Base-by-base conservation (phyloP, 208 protist genomes). In the Porcisia deanei region DNA sequence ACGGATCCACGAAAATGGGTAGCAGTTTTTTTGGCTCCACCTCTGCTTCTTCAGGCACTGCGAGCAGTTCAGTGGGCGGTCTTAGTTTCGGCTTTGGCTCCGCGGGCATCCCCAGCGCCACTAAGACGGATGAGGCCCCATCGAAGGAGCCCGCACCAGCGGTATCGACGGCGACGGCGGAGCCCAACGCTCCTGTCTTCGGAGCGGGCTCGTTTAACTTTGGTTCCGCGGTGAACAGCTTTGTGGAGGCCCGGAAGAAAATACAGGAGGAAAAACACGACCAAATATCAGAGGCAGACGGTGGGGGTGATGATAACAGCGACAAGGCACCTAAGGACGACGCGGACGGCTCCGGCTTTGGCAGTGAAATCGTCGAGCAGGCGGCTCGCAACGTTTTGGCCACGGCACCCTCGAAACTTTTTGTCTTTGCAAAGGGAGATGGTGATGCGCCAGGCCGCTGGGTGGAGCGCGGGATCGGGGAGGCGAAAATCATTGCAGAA, bases 391-490 rank as follows among this genome's bases (percentile, higher is more conserved):
- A 94, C 39, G 84, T 91, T 41, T 66, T 94, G 22, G 88, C 80
- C 16, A 82, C 64, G 16, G 83, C 82, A 12, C 82, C 88, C 20
- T 79, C 74, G 12, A 96, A 95, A 76, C 82, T 94, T 0, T 94
- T 86, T 69, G 14, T 88, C 1, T 94, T 94, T 55, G 79, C 83
- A 53, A 91, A 91, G 64, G 73, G 73, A 8, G 88, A 88, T 18
- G 85, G 84, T 2, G 73, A 75, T n/a, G 60, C 61, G 67, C 54
- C 81, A 10, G 81, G 60, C 0, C 82, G 73, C 41, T 96, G 92
- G 92, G 82, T 74, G 37, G 92, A 96, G 72, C 86, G 85, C 68
- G 92, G 92, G 45, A 66, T 55, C 3, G 90, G 92, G 12, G 92
- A 96, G 41, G 92, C 87, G 25, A 91, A 91, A 65, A 43, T 96